These are phyloP conservation scores for Raddia distichophylla DNA, from an alignment of 176 grass and related monocot species.

Conservation along the genomic window DNA sequence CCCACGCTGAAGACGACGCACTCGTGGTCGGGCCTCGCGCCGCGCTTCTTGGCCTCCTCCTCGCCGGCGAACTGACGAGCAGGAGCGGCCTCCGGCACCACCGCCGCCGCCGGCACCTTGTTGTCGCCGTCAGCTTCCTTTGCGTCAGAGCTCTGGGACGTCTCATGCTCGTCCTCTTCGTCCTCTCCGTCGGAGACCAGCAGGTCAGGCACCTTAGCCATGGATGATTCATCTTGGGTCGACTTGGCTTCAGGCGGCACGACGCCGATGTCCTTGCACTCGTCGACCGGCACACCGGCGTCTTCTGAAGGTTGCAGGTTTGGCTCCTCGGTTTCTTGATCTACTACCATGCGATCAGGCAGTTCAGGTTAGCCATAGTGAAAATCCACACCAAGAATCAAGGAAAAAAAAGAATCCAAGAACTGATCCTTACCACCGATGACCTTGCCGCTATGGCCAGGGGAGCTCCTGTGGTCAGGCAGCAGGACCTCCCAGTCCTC, in stretches of 20 bases:
- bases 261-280: slow-evolving; percentile 75
- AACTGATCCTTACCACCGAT: slow-evolving; percentile 33
- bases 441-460: slow-evolving; percentile 9
- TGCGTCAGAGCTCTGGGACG: slow-evolving; percentile 6
- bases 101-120: no score
- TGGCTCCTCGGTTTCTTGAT: slow-evolving; percentile 19
- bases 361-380: slow-evolving; percentile 15
- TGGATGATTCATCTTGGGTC: slow-evolving; percentile 6
- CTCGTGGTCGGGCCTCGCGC: slow-evolving; percentile 4
- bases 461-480: slow-evolving; percentile 47
- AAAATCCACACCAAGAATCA: background rate
- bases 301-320: background rate
- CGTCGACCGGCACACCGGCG: background rate
- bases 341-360: background rate
- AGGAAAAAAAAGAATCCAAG: background rate
- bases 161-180: slow-evolving; percentile 2
- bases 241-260: slow-evolving; percentile 22
- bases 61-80: background rate
- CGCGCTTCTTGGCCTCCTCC: slow-evolving; percentile 2
- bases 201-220: background rate
- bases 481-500: slow-evolving; percentile 94
- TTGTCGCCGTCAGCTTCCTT: slow-evolving; percentile 1
- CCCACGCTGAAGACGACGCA: slow-evolving; percentile 57
- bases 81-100: slow-evolving; percentile 6
- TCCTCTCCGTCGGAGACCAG: slow-evolving; percentile 24